Evolutionary conservation across 768 basidiomycete genomes (phyloP), one percentile per base, ranked within the genome.

Genomic region (Lepiota venenata): DNA sequence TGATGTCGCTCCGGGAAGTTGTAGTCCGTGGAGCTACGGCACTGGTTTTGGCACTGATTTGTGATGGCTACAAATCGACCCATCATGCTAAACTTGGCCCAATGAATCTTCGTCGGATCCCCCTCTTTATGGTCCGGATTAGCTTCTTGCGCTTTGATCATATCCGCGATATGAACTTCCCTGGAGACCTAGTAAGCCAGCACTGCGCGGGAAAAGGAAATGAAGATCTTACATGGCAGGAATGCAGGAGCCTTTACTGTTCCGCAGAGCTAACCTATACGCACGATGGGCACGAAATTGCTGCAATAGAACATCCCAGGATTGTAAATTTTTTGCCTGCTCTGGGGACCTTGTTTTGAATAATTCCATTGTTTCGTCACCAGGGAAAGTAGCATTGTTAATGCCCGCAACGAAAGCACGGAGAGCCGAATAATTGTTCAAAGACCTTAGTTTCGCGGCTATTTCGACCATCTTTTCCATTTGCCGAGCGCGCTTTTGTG

Each of bases 71-170:
- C 84, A 62, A 94, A 93, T 56, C 85, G 80, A 27, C 88, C 94
- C 74, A 98, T 88, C 81, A 93, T 87, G 60, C 87, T 88, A 70
- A 90, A 97, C 70, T 98, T 98, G 22, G 87, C 91, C 96, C 96
- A 98, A 63, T 98, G 93, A 50, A 98, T 89, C 64, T 84, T 84
- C 38, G 67, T 73, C 3, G 83, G 75, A 61, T 91, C 87, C 18
- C 79, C 72, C 6, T 83, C 72, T 58, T 82, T 81, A 58, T 82
- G 78, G 61, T 95, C 91, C 2, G 77, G 75, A 57, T 96, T 94
- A 54, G 85, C 88, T 70, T 92, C 91, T 59, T 97, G 87, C 7
- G 93, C 82, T 57, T 85, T 85, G 43, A 94, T 87, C 45, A 98
- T 77, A 65, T 96, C 94, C 38, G 91, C 88, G 62, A 94, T 83